Base-by-base conservation (phyloP, 2,329 filamentous ascomycete genomes). In the Exophiala lecanii-corni region DNA sequence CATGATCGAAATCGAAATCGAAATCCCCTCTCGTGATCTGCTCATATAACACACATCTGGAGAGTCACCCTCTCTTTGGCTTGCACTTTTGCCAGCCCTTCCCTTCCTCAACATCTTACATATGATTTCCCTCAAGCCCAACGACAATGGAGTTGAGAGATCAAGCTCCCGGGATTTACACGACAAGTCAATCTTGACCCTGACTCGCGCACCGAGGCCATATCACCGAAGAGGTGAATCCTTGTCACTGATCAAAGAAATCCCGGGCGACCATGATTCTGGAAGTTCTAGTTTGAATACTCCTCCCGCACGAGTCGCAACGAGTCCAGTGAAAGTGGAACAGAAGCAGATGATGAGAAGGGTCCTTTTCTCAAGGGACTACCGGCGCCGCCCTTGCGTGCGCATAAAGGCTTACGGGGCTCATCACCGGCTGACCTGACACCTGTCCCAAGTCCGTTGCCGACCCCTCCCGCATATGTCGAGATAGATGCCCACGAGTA, bases 311-410 rank as follows among this genome's bases (percentile, higher is more conserved):
- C 39, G 28, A 58, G 41, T 56, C 79, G 56, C 59, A 59, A 63
- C 4, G 62, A 59, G 55, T 78, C 78, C 9, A 95, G 87, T 62
- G 89, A 95, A 55, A 95, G 89, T 62, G 91, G 91, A 17, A 94
- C 89, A 13, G 91, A 97, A 62, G 91, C 91, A 28, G 91, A 96
- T 58, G 91, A 97, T 67, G 91, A 97, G 63, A 85, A 89, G 51
- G 73, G 72, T 32, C 63, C 68, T 4, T 82, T 91, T 55, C 72
- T 95, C 43, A 92, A 84, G 62, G 85, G 89, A 1, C 69, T 96
- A 16, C 89, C 91, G 1, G 86, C 89, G 2, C 86, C 89, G 2
- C 82, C 75, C n/a, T 55, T 75, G 6, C 76, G 80, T 48, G 73
- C 79, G 21, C 82, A 85, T 60, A 96, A 95, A 66, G 89, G 89